Conservation (phyloP, 306 rosid genomes). For the Prunus persica region Prunus_persica_NCBIv2 NC_034012.1:6923501-6924000, state of each 20-base stretch:
- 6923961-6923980: conserved; percentile 36
- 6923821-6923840: neutral
- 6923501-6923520: neutral
- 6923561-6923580: neutral
- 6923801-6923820: neutral
- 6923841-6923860: neutral
- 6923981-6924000: conserved; percentile 52
- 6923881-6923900: neutral
- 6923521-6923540: neutral
- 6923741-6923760: neutral
- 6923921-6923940: neutral
- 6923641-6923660: neutral
- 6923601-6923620: neutral
- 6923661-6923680: neutral
- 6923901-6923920: neutral
- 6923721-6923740: neutral
- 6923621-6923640: neutral
- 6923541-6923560: neutral
- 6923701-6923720: neutral
- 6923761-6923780: neutral
- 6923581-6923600: neutral
- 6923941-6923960: neutral
- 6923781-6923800: neutral
- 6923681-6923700: neutral
- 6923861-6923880: neutral